Evolutionary conservation across 345 rosid genomes (phyloP), one percentile per base, ranked within the genome.

Genomic region (Garcia nutans): DNA sequence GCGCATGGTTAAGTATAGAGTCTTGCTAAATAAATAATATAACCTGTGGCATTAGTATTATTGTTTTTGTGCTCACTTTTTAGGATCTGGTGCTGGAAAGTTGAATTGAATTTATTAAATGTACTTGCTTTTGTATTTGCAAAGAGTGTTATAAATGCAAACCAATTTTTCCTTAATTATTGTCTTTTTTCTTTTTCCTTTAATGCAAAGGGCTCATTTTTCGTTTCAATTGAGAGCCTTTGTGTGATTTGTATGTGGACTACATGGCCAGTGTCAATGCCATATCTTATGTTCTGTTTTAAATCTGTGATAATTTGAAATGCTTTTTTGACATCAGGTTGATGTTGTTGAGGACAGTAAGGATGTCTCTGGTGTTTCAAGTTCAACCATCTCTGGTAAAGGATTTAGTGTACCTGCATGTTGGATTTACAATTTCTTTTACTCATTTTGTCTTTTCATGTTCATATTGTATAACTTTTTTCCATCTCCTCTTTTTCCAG

Each of bases 261-360:
- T 24, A 7, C 23, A 68, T 22, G 26, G 50, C n/a, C 33, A 20
- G 33, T 41, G 28, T 65, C 22, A 23, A 28, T 67, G 52, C 44
- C 5, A 10, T 63, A 1, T 79, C 17, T 20, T 47, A 10, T 22
- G 58, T 54, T 17, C 2, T 52, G 37, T 42, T 31, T 49, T 50
- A 8, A 62, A 19, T 26, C 16, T 50, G 20, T 65, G 61, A 72
- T 75, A 57, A 70, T 79, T 33, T 61, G 76, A 19, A 68, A 22
- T 77, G 55, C 41, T 77, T 63, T 60, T 77, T 66, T 86, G 85
- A 52, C 76, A 62, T 81, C 28, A 92, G 97, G 92, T 70, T 65
- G 82, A 44, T 73, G 63, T 63, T 60, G 60, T 63, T 65, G 83
- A 76, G 69, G 78, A 67, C 24, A 65, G 41, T 72, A 81, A 82